Evolutionary conservation across 169 alveolate genomes (phyloP), one percentile per base, ranked within the genome.

Genomic region (Eimeria maxima): DNA sequence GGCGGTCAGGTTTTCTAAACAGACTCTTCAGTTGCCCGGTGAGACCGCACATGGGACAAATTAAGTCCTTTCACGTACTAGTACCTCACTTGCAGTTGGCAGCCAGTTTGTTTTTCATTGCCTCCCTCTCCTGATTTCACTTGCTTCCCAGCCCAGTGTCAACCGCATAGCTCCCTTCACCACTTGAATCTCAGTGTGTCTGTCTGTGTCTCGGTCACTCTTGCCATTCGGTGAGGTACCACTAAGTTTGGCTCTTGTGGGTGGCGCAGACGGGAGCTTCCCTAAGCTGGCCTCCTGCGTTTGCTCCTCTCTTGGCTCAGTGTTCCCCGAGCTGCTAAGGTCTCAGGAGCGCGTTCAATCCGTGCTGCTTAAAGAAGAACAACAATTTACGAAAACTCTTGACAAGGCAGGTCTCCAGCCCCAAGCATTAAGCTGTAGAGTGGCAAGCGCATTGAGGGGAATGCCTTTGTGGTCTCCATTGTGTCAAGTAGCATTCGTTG

Each of bases 1-100:
- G 65, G 99, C 99, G 18, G 97, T 98, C 50, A 96, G 99, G 65
- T 98, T 98, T 91, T 99, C 99, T 33, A 93, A 97, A 18, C 97
- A 96, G 81, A 83, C 93, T 50, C 96, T 96, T 55, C 65, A 67
- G 84, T 94, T 96, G 8, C 96, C 96, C 33, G 90, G 97, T 95
- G 4, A 29, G 90, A 14, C 65, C 27, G 57, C 69, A 78, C 24
- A 22, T 27, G 53, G 60, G 10, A 53, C 22, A 11, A 0, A 38
- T 33, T 8, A 11, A 33, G 0, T 53, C 29, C 13, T 55, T 1
- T 0, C 29, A 18, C 29, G 29, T 22, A 42, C 33, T 73, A 29
- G 83, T 38, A 16, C 45, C 20, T 44, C 78, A 24, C 38, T 5
- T 65, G 3, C 74, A 65, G 6, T 7, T 65, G 80, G 22, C 80